Base-by-base conservation (phyloP, 768 basidiomycete genomes). In the Phallus indusiatus region DNA sequence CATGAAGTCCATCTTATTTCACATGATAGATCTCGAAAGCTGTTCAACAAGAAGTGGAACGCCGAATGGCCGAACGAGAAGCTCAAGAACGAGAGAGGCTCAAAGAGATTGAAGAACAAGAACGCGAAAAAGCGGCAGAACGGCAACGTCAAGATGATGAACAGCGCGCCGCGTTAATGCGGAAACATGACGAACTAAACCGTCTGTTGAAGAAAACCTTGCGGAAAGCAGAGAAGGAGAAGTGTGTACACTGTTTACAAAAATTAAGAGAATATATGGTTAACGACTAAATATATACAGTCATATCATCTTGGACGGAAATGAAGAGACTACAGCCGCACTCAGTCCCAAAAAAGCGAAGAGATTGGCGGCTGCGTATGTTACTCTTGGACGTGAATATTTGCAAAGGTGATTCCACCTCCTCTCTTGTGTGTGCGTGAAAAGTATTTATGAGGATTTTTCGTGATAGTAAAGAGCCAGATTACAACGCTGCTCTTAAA, bases 281-380 rank as follows among this genome's bases (percentile, higher is more conserved):
- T 36, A 6, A 59, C 36, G 49, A 28, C 48, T 36, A 33, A n/a
- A 34, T 21, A 51, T 55, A 46, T 24, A 16, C 33, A 35, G 33
- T 54, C 53, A 47, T 47, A 58, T 21, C 35, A 56, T 53, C 34
- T 24, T 46, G 35, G 60, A 56, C 17, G 20, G 47, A 18, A 16
- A 50, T 34, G 62, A 33, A 51, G 18, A 22, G 86, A 84, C 64
- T 85, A 87, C 65, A 77, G 78, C 58, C 79, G 80, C 6, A 81
- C 75, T 64, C 80, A 82, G 67, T 5, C 87, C 87, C 1, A 77
- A 80, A 20, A 86, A 87, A 11, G 83, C 81, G 70, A 90, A 90
- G 78, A 88, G 87, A 73, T 85, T 85, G 0, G 90, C 89, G 1
- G 76, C 86, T 17, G 88, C 89, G 0, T 90, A 90, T 66, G 86